Percentiles rank a stretch among this genome's conserved stretches.
These are phyloP conservation scores for Pseudogymnoascus sp. DNA, from an alignment of 2,329 filamentous ascomycete genomes.

Conservation along the genomic window DNA sequence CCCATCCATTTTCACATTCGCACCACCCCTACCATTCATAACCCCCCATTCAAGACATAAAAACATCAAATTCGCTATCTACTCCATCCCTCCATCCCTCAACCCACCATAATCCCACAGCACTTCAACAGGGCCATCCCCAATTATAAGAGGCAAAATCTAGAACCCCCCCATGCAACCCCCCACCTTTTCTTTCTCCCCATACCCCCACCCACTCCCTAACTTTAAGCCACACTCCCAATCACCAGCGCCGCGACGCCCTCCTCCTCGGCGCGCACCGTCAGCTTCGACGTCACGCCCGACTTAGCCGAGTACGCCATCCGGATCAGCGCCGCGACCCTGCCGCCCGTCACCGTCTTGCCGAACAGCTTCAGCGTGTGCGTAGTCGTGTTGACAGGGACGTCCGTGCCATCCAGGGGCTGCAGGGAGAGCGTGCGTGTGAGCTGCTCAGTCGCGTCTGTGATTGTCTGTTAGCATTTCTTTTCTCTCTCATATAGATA, in stretches of 20 bases:
- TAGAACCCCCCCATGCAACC: neutral
- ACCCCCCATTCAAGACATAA: neutral
- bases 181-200: neutral
- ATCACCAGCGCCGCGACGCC: constrained; percentile 79
- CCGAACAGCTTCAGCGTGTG: constrained; percentile 94
- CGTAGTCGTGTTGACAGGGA: constrained; percentile 78
- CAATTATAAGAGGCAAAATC: neutral
- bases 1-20: neutral
- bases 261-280: constrained; percentile 84
- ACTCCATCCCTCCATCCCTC: neutral
- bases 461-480: constrained; percentile 20
- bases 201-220: neutral
- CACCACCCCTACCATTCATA: neutral
- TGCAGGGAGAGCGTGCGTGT: constrained; percentile 81
- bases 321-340: constrained; percentile 76
- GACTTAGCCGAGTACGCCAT: constrained; percentile 93
- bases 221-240: constrained; percentile 57
- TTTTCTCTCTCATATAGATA: constrained; percentile 8
- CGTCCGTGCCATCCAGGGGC: constrained; percentile 87
- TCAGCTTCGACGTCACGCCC: constrained; percentile 93
- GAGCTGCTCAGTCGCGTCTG: constrained; percentile 88
- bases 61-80: constrained; percentile 6
- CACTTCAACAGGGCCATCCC: neutral
- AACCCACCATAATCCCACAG: neutral
- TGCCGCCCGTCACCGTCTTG: constrained; percentile 85